A percentile compares a stretch with the other conserved stretches of the same genome.
These are phyloP conservation scores for Alternaria novae-zelandiae DNA, from an alignment of 2,329 filamentous ascomycete species.

Conservation along the genomic window DNA sequence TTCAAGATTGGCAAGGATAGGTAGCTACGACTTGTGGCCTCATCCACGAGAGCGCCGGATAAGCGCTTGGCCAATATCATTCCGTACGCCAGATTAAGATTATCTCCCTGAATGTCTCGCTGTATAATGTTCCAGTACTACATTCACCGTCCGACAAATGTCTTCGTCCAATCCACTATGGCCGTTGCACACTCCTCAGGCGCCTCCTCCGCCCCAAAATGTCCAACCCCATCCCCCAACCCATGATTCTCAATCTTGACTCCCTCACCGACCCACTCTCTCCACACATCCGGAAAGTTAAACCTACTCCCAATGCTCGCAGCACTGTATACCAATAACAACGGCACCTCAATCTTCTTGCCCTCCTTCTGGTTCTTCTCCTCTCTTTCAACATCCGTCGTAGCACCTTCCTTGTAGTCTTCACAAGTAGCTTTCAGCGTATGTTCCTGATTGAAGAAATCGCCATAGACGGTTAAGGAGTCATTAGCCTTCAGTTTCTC, in stretches of 20 bases:
- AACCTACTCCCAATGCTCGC: constrained; percentile 58
- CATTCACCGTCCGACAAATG: not conserved
- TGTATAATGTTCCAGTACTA: too few species aligned
- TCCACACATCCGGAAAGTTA: constrained; percentile 60
- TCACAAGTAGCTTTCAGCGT: constrained; percentile 60
- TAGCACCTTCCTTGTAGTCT: constrained; percentile 63
- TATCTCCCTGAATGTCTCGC: too few species aligned
- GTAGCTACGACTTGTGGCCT: too few species aligned
- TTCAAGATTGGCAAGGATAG: too few species aligned
- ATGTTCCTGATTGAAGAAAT: constrained; percentile 50
- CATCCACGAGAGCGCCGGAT: too few species aligned
- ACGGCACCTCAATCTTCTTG: constrained; percentile 54
- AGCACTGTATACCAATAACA: constrained; percentile 60
- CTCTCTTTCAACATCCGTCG: constrained; percentile 60
- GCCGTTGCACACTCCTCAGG: constrained; percentile 55
- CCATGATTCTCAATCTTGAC: constrained; percentile 60
- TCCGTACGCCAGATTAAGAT: too few species aligned
- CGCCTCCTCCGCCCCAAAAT: constrained; percentile 63
- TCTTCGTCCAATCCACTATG: constrained; percentile 41
- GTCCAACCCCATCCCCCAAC: constrained; percentile 57
- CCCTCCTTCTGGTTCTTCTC: constrained; percentile 54
- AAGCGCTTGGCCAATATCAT: too few species aligned
- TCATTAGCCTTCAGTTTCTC: constrained; percentile 25
- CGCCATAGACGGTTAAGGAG: constrained; percentile 52
- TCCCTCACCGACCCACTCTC: constrained; percentile 50